Conservation (phyloP, 768 basidiomycete species). For the Fistulinella prunicolor region DNA sequence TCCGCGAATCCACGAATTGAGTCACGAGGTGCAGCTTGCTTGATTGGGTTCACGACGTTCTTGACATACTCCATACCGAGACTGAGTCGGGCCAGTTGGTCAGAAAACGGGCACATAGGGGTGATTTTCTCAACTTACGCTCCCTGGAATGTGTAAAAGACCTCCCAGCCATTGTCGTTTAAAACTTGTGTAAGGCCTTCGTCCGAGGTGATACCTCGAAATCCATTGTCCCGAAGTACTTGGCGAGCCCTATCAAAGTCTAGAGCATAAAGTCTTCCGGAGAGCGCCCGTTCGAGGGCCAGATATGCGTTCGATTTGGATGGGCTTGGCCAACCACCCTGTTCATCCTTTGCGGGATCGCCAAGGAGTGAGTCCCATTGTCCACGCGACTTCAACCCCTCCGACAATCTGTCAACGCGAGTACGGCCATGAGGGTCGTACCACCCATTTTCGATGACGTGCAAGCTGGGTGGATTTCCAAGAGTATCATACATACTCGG, state of each 20-base stretch:
- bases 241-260: constrained; percentile 23
- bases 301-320: constrained; percentile 19
- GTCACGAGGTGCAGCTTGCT: constrained; percentile 34
- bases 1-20: constrained; percentile 40
- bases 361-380: constrained; percentile 23
- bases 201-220: constrained; percentile 22
- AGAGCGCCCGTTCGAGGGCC: constrained; percentile 16
- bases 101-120: constrained; percentile 1
- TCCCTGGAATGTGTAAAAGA: constrained; percentile 38
- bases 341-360: constrained; percentile 9
- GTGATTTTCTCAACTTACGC: constrained; percentile 28
- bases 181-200: constrained; percentile 29
- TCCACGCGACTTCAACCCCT: constrained; percentile 33
- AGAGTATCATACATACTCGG: constrained; percentile 27
- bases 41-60: constrained; percentile 38
- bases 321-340: constrained; percentile 24
- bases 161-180: constrained; percentile 35
- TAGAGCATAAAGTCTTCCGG: constrained; percentile 19
- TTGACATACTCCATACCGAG: constrained; percentile 44
- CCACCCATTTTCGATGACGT: constrained; percentile 37
- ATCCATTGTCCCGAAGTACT: constrained; percentile 12
- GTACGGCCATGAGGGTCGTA: constrained; percentile 37
- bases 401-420: constrained; percentile 38
- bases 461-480: constrained; percentile 26
- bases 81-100: constrained; percentile 21